Evolutionary conservation across 2,329 filamentous ascomycete species (phyloP).

Genomic region (Juglanconis sp.): DNA sequence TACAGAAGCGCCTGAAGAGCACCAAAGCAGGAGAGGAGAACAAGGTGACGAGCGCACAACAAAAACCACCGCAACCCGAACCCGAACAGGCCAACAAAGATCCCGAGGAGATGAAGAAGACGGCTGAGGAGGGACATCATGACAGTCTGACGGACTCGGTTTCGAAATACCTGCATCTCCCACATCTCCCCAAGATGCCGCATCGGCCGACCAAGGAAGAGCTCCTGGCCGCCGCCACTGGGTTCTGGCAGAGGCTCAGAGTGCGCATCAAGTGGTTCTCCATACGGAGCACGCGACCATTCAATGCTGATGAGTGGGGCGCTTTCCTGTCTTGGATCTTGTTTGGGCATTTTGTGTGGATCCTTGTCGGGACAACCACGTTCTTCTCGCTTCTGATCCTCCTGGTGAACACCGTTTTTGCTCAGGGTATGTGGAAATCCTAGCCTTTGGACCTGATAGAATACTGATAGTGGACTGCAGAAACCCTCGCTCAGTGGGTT

Average conservation of each 20-base stretch:
- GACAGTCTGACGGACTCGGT: slow-evolving; percentile 43
- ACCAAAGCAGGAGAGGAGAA: slow-evolving; percentile 25
- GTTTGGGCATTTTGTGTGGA: slow-evolving; percentile 89
- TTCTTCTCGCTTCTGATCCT: slow-evolving; percentile 92
- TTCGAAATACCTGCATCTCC: slow-evolving; percentile 58
- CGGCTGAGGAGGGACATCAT: neutral
- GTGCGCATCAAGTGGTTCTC: slow-evolving; percentile 98
- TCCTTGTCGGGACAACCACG: slow-evolving; percentile 93
- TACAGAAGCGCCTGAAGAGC: slow-evolving; percentile 28
- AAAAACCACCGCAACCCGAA: slow-evolving; percentile 19
- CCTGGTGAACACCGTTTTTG: slow-evolving; percentile 92
- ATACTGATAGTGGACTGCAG: slow-evolving; percentile 38
- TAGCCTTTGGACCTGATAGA: neutral
- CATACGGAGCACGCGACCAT: slow-evolving; percentile 87
- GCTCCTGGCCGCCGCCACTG: slow-evolving; percentile 82
- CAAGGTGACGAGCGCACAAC: slow-evolving; percentile 13
- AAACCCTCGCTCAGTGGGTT: slow-evolving; percentile 89
- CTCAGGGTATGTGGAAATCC: slow-evolving; percentile 63
- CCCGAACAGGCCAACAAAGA: slow-evolving; percentile 24
- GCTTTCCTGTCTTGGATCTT: slow-evolving; percentile 95
- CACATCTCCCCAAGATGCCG: slow-evolving; percentile 64
- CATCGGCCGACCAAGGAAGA: slow-evolving; percentile 93
- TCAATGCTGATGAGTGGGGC: slow-evolving; percentile 94
- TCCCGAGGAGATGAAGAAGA: slow-evolving; percentile 31
- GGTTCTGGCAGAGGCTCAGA: slow-evolving; percentile 85